Evolutionary conservation across 2,329 filamentous ascomycete genomes (phyloP).

Genomic region (Microcyclosporella mali): DNA sequence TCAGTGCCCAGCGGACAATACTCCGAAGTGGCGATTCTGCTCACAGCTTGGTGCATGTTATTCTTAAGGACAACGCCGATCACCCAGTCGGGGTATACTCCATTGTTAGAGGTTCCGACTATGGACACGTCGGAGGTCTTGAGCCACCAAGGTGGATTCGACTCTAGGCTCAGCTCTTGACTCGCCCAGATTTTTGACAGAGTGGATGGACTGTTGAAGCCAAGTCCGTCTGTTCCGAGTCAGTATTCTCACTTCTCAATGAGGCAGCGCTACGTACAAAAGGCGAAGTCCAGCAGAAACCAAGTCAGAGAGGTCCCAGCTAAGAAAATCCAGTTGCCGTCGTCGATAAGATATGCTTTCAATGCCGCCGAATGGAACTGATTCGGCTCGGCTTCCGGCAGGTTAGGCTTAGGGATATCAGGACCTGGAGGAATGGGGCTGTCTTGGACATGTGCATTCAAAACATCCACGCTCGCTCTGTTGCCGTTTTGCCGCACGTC

Average conservation of each 20-base stretch:
- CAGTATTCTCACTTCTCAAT: not conserved
- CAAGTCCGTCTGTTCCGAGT: slow-evolving; percentile 12
- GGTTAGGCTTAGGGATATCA: not conserved
- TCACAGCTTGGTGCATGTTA: slow-evolving; percentile 15
- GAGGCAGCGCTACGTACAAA: slow-evolving; percentile 7
- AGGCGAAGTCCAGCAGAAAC: slow-evolving; percentile 18
- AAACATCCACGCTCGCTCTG: slow-evolving; percentile 1
- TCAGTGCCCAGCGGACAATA: not conserved
- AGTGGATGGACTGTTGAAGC: slow-evolving; percentile 19
- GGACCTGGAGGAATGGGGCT: not conserved
- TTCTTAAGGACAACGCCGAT: slow-evolving; percentile 13
- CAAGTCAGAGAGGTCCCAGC: slow-evolving; percentile 18
- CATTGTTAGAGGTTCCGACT: slow-evolving; percentile 1
- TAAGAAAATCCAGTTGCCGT: slow-evolving; percentile 20
- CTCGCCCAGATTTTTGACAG: slow-evolving; percentile 19
- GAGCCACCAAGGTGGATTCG: slow-evolving; percentile 13
- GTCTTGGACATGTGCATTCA: not conserved
- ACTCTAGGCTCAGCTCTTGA: slow-evolving; percentile 3
- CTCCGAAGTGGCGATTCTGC: no score
- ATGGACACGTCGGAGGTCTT: slow-evolving; percentile 6
- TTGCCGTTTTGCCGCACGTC: slow-evolving; percentile 26
- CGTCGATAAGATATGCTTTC: slow-evolving; percentile 17
- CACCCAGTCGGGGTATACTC: slow-evolving; percentile 2
- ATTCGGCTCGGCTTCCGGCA: not conserved
- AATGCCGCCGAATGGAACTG: slow-evolving; percentile 10